Conservation (phyloP, 176 grass and related monocot species). For the Otatea glauca region DNA sequence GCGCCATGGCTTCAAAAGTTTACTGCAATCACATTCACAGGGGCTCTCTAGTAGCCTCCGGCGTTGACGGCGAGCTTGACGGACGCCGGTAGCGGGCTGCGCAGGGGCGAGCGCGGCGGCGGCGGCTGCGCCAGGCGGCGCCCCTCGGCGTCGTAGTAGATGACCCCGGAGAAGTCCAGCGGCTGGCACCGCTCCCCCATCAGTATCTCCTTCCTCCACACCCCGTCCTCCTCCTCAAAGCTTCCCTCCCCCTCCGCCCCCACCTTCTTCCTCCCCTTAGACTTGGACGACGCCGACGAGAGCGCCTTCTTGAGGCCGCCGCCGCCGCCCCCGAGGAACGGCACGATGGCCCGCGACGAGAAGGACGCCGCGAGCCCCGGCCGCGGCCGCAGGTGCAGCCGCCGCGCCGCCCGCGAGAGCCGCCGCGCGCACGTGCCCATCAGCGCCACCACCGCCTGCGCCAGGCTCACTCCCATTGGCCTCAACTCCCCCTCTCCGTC, state of each 20-base stretch:
- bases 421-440: conserved; percentile 52
- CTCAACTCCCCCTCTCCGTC: not conserved
- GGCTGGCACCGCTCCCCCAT: conserved; percentile 90
- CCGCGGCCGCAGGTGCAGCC: conserved; percentile 44
- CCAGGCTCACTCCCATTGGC: conserved; percentile 57
- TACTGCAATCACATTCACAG: not conserved
- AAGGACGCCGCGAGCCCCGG: conserved; percentile 27
- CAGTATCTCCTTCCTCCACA: conserved; percentile 80
- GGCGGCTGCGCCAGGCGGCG: conserved; percentile 57
- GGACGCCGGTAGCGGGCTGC: conserved; percentile 69
- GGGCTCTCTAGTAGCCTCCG: conserved; percentile 15
- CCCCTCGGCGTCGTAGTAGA: conserved; percentile 84
- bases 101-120: conserved; percentile 67
- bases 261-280: not conserved
- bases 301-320: conserved; percentile 33
- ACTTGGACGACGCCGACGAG: conserved; percentile 16
- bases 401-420: conserved; percentile 57
- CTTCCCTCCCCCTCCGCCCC: not conserved
- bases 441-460: conserved; percentile 62
- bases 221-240: conserved; percentile 41
- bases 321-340: conserved; percentile 40
- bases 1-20: not conserved
- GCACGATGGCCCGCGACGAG: conserved; percentile 55
- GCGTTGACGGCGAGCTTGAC: conserved; percentile 43
- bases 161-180: conserved; percentile 83